phyloP scores from a whole-genome alignment of 192 early-diverging fungal genomes.

The Backusella sp. region DNA sequence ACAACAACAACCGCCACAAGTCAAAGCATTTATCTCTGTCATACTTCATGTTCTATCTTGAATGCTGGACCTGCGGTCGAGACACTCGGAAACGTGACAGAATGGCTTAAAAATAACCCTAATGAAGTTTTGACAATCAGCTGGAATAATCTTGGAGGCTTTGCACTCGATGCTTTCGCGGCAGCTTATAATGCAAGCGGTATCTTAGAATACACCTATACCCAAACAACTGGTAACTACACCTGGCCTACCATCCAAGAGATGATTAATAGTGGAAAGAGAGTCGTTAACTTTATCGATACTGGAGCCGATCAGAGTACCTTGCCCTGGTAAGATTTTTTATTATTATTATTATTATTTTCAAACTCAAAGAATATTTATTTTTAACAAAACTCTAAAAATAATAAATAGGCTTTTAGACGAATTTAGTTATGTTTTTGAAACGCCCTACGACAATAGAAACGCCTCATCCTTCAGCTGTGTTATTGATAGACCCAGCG shows the following conservation, averaged over 20 bases:
- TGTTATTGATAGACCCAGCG: constrained; percentile 51
- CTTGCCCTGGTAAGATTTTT: constrained; percentile 62
- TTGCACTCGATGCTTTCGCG: constrained; percentile 48
- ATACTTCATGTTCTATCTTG: constrained; percentile 58
- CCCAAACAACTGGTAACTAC: constrained; percentile 39
- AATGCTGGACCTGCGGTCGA: constrained; percentile 57
- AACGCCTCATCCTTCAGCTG: constrained; percentile 55
- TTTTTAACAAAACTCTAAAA: constrained; percentile 10
- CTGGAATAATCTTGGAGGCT: constrained; percentile 61
- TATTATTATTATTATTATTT: constrained; percentile 10
- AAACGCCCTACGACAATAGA: constrained; percentile 64
- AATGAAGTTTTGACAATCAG: constrained; percentile 79
- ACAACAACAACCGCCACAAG: constrained; percentile 14
- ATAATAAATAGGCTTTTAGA: constrained; percentile 47
- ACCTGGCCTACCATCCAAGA: constrained; percentile 68
- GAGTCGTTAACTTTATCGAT: constrained; percentile 65
- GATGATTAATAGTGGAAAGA: constrained; percentile 64
- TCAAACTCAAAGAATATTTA: constrained; percentile 7
- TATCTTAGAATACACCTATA: constrained; percentile 46
- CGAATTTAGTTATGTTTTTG: constrained; percentile 67
- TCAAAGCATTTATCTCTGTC: constrained; percentile 60
- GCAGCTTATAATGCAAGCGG: constrained; percentile 51
- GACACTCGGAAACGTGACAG: constrained; percentile 54
- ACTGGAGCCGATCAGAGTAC: constrained; percentile 46
- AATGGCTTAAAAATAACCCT: constrained; percentile 61